Base-by-base conservation (phyloP, 305 asterid species). In the Solanum aculeatissimum region DNA sequence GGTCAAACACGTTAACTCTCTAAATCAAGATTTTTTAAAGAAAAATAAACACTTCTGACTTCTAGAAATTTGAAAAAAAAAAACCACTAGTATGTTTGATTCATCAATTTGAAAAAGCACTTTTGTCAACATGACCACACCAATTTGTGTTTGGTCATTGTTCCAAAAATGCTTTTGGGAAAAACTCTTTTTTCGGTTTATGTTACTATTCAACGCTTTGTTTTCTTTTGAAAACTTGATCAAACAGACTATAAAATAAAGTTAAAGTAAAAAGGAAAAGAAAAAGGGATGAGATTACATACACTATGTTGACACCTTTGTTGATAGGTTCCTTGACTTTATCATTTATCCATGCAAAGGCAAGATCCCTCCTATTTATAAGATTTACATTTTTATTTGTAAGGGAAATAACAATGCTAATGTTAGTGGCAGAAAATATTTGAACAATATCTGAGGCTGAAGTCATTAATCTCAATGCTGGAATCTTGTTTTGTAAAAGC, bases 401-500 rank as follows among this genome's bases (percentile, higher is more conserved):
- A 57, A 84, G 8, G 82, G 75, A 2, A n/a, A 87, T 4, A 49
- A 85, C 42, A 53, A 90, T 84, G 8, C 78, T 43, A 62, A 86
- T 89, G 21, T 89, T 85, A 7, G 86, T 89, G 6, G 70, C 65
- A 1, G 38, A 29, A 23, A 89, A 90, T 7, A 91, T 89, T n/a
- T 19, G 11, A 14, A 89, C 9, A 0, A 87, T 45, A 19, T 87
- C 87, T 0, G 0, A 3, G 60, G 85, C 77, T 9, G 84, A 2
- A 14, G 77, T 25, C 25, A 63, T 86, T 23, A 90, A 21, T 66
- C 89, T 84, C 38, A 88, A 88, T 13, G 45, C 55, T 32, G 15
- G n/a, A 6, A 91, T 79, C 10, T 68, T 78, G 40, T 91, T 91
- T 58, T 87, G 91, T 12, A 89, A 23, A 45, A 91, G 42, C 87